These are phyloP conservation scores for Scedosporium apiospermum DNA, from an alignment of 2,329 filamentous ascomycete species.

Conservation along the genomic window DNA sequence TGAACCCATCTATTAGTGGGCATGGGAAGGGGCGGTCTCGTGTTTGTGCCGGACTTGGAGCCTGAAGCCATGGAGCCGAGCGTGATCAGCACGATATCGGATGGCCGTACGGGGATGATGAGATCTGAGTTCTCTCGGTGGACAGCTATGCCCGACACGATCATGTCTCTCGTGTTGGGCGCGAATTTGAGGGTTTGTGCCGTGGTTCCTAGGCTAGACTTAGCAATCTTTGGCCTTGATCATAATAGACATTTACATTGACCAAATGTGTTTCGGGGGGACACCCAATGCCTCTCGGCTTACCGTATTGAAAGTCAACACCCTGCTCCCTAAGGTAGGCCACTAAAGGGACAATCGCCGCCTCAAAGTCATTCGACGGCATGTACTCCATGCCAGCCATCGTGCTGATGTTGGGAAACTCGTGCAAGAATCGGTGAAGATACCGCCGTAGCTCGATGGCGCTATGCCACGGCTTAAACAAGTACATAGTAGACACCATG, in stretches of 20 bases:
- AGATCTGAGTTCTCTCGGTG: neutral
- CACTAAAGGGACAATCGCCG: conserved; percentile 21
- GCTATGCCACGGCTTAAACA: conserved; percentile 25
- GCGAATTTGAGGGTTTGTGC: conserved; percentile 1
- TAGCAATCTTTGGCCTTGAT: neutral
- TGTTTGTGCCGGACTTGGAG: conserved; percentile 2
- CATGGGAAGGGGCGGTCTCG: neutral
- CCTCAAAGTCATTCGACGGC: conserved; percentile 20
- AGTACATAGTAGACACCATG: conserved; percentile 24
- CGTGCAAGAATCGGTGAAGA: conserved; percentile 21
- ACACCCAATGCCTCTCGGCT: neutral
- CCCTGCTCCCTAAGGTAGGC: conserved; percentile 19
- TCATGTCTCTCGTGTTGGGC: neutral
- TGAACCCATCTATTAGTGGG: conserved; percentile 8
- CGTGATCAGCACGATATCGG: conserved; percentile 28
- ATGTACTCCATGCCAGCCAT: conserved; percentile 22
- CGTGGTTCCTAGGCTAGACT: neutral
- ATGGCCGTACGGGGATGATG: conserved; percentile 2
- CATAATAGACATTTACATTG: no score
- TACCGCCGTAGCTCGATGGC: conserved; percentile 25
- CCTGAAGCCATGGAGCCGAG: conserved; percentile 26
- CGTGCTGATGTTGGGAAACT: conserved; percentile 20
- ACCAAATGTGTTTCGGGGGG: no score
- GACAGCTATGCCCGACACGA: neutral
- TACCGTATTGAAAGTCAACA: conserved; percentile 19